Conservation (phyloP, 345 rosid genomes). For the Alliaria petiolata region DNA sequence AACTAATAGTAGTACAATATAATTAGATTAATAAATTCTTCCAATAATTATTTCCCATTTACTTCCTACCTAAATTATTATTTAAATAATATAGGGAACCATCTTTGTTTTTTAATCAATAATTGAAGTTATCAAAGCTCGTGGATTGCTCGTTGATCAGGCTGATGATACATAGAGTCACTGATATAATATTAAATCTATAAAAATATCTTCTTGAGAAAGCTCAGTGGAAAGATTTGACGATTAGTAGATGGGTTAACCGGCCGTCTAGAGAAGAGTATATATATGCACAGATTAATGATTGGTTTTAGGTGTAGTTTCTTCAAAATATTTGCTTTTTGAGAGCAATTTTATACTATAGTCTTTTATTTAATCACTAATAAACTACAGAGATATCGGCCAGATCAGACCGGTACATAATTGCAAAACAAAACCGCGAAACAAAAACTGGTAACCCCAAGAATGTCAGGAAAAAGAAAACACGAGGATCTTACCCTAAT, state of each 20-base stretch:
- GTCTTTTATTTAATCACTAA: background rate
- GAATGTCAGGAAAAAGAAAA: constrained; percentile 13
- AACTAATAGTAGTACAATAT: background rate
- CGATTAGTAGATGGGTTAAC: too few species aligned
- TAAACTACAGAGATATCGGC: background rate
- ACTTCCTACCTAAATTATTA: constrained; percentile 21
- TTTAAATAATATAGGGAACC: background rate
- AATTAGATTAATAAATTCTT: constrained; percentile 13
- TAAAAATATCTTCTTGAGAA: background rate
- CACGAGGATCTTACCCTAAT: constrained; percentile 19
- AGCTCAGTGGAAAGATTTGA: constrained; percentile 11
- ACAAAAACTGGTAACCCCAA: constrained; percentile 11
- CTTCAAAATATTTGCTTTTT: background rate
- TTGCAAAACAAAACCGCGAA: constrained; percentile 16
- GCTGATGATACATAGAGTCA: background rate
- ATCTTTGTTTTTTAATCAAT: constrained; percentile 6
- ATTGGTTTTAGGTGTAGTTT: constrained; percentile 5
- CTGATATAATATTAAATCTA: background rate
- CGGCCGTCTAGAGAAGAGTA: too few species aligned
- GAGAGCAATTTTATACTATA: background rate
- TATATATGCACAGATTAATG: too few species aligned
- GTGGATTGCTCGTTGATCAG: constrained; percentile 21
- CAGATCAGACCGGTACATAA: constrained; percentile 13
- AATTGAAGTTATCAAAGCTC: constrained; percentile 16
- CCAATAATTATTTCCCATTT: constrained; percentile 17